Base-by-base conservation (phyloP, 768 basidiomycete genomes). In the Phlebiopsis gigantea region DNA sequence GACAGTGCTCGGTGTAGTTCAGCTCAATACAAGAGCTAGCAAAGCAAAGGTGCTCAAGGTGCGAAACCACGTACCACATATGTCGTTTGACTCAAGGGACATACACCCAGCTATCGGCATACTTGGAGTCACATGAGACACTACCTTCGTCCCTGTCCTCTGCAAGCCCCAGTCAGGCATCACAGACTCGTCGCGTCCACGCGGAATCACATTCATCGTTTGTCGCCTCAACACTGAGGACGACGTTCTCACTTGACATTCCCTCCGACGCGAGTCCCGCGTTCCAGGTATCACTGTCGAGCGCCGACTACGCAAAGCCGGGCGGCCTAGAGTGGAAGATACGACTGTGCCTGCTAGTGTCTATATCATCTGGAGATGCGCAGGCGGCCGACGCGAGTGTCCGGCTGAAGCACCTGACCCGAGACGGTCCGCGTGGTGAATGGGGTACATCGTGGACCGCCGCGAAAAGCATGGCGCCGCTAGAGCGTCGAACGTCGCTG, bases 251-350 rank as follows among this genome's bases (percentile, higher is more conserved):
- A 14, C 81, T 99, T 2, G 93, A 95, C 66, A 95, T 99, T 57
- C 96, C 95, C 0, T 83, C 88, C 1, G 96, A 97, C 56, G 92
- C 88, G 0, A 88, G 90, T 51, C 93, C 96, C 0, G 87, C 86
- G 0, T 98, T 98, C 71, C 77, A 84, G 52, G 75, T 87, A 5
- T 79, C 19, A 63, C 58, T 5, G 65, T 63, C 1, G 3, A 46
- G 12, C 50, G 61, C 42, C 69, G 57, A 53, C 57, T 26, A 63
- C 61, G 34, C 41, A 48, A 17, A 64, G 22, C 63, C 73, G 0
- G 94, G 96, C 8, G 96, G 95, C 0, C 73, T 98, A 8, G 84
- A 90, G 64, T 98, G 96, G 96, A 89, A 87, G 65, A 86, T 98
- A 15, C 77, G 90, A 44, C 63, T 98, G 53, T 87, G 88, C 49